phyloP scores from a whole-genome alignment of 257 asterid genomes.

The Solanum okadae region DNA sequence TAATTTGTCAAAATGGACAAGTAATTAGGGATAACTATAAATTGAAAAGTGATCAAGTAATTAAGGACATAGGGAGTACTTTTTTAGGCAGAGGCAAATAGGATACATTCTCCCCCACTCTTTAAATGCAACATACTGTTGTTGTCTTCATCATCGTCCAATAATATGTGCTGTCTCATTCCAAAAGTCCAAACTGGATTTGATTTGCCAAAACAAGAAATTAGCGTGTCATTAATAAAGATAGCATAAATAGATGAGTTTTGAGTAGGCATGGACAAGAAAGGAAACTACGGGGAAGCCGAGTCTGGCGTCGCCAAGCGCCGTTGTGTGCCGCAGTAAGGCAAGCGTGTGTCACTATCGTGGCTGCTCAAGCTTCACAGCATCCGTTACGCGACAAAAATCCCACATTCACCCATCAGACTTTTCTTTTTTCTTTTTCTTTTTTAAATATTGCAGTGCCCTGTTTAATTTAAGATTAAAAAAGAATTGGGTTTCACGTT shows the following conservation, averaged over 20 bases:
- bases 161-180: neutral
- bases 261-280: neutral
- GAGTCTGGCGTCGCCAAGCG: neutral
- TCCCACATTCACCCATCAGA: neutral
- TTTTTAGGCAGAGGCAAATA: neutral
- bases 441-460: neutral
- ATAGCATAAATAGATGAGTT: neutral
- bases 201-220: neutral
- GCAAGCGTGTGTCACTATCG: conserved; percentile 29
- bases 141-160: neutral
- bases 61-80: no score
- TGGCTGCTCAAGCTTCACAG: conserved; percentile 6
- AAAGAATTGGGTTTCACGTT: neutral
- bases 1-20: no score
- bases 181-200: neutral
- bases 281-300: neutral
- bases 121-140: neutral
- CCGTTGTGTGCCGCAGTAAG: neutral
- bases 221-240: neutral
- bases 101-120: neutral
- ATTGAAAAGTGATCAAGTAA: no score
- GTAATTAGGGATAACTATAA: no score
- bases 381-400: conserved; percentile 11
- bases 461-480: neutral
- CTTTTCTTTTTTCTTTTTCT: neutral